Evolutionary conservation across 352 stramenopile species (phyloP).

Genomic region (Plasmopara muralis): DNA sequence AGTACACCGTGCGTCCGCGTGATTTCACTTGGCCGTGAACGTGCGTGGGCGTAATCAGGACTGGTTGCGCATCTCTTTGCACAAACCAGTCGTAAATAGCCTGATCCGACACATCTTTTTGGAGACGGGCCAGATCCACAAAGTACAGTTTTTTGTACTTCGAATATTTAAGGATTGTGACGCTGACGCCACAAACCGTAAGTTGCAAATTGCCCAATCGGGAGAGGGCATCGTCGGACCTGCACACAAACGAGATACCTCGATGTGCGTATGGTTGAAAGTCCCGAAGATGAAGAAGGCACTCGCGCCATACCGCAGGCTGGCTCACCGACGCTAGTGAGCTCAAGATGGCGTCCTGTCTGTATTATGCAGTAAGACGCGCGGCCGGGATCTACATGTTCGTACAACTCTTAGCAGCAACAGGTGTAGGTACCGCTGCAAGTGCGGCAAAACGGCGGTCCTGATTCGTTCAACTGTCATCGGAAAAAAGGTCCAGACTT

Average conservation of each 20-base stretch:
- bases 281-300: not conserved
- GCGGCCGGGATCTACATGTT: not conserved
- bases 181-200: not conserved
- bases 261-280: not conserved
- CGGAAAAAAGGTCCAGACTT: not conserved
- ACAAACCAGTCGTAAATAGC: constrained; percentile 1
- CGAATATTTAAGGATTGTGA: not conserved
- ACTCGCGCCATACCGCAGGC: not conserved
- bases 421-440: not conserved
- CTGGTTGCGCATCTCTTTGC: not conserved
- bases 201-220: not conserved
- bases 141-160: constrained; percentile 1
- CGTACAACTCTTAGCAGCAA: not conserved
- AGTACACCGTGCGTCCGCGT: not conserved
- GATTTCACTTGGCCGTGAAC: not conserved
- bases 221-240: not conserved
- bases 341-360: too few species aligned
- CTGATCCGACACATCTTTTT: not conserved
- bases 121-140: not conserved
- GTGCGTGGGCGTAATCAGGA: constrained; percentile 1
- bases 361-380: not conserved
- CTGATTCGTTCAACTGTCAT: not conserved
- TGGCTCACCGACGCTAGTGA: not conserved
- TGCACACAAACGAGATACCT: not conserved
- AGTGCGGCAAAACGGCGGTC: not conserved